phyloP scores from a whole-genome alignment of 2,329 filamentous ascomycete genomes.

The Lachnellula occidentalis region DNA sequence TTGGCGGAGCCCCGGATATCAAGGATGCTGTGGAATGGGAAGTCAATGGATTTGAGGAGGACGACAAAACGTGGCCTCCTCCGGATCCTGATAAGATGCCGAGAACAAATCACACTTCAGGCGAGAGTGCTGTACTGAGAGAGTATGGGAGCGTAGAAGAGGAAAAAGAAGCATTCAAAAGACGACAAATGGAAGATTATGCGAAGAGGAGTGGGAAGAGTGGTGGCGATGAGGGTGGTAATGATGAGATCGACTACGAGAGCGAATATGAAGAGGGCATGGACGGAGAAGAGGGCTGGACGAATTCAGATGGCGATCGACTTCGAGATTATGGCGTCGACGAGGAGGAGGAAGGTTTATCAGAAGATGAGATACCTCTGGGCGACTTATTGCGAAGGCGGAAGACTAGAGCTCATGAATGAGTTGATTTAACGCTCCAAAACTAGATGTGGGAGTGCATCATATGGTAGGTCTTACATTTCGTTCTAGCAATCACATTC shows the following conservation, averaged over 20 bases:
- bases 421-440: neutral
- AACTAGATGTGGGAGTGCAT: neutral
- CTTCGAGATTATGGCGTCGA: slow-evolving; percentile 76
- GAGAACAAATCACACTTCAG: slow-evolving; percentile 8
- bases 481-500: no score
- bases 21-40: slow-evolving; percentile 50
- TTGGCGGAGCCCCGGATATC: slow-evolving; percentile 45
- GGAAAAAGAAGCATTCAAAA: slow-evolving; percentile 41
- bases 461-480: no score
- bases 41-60: slow-evolving; percentile 72
- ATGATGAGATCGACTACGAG: slow-evolving; percentile 27
- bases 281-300: slow-evolving; percentile 58
- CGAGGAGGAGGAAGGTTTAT: slow-evolving; percentile 58
- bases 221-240: slow-evolving; percentile 26
- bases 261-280: slow-evolving; percentile 28
- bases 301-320: slow-evolving; percentile 68
- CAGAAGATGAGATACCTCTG: slow-evolving; percentile 62
- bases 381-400: slow-evolving; percentile 59
- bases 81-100: slow-evolving; percentile 55
- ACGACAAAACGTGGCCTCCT: slow-evolving; percentile 56
- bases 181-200: slow-evolving; percentile 45
- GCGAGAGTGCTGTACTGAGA: slow-evolving; percentile 5
- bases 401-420: slow-evolving; percentile 28
- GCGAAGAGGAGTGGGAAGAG: slow-evolving; percentile 30
- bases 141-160: slow-evolving; percentile 32